Evolutionary conservation across 495 filamentous ascomycete species (phyloP).

Genomic region (Neurospora tetrasperma): DNA sequence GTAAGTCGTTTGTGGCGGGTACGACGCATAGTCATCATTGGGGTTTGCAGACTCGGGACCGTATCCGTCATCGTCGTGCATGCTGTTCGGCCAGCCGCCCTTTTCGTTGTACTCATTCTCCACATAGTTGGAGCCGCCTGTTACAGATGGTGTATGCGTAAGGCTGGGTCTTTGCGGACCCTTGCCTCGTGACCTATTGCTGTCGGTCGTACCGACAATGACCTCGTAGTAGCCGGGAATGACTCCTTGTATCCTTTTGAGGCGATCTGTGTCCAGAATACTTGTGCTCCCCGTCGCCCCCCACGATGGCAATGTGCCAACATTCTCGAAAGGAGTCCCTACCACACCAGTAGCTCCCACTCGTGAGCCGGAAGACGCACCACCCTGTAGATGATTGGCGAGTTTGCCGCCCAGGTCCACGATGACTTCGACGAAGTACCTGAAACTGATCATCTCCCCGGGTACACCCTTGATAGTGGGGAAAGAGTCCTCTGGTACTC

Average conservation of each 20-base stretch:
- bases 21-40: constrained; percentile 17
- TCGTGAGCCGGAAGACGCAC: constrained; percentile 24
- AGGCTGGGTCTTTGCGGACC: constrained; percentile 23
- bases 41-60: constrained; percentile 9
- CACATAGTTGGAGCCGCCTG: constrained; percentile 1
- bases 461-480: constrained; percentile 86
- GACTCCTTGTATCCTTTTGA: constrained; percentile 80
- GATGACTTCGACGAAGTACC: constrained; percentile 85
- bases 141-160: constrained; percentile 11
- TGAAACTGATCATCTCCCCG: constrained; percentile 85
- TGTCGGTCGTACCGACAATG: constrained; percentile 80
- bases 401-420: constrained; percentile 85
- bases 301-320: constrained; percentile 41
- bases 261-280: constrained; percentile 81
- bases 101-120: constrained; percentile 10
- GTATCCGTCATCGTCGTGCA: constrained; percentile 8
- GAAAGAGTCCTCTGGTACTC: constrained; percentile 83
- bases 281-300: constrained; percentile 37
- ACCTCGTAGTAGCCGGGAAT: constrained; percentile 75
- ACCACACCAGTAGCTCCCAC: constrained; percentile 6
- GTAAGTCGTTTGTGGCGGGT: constrained; percentile 5
- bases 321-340: constrained; percentile 22
- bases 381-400: constrained; percentile 41
- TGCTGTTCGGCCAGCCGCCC: constrained; percentile 4
- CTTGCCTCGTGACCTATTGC: constrained; percentile 48